Conservation (phyloP, 768 basidiomycete genomes). For the Trametes meyenii region DNA sequence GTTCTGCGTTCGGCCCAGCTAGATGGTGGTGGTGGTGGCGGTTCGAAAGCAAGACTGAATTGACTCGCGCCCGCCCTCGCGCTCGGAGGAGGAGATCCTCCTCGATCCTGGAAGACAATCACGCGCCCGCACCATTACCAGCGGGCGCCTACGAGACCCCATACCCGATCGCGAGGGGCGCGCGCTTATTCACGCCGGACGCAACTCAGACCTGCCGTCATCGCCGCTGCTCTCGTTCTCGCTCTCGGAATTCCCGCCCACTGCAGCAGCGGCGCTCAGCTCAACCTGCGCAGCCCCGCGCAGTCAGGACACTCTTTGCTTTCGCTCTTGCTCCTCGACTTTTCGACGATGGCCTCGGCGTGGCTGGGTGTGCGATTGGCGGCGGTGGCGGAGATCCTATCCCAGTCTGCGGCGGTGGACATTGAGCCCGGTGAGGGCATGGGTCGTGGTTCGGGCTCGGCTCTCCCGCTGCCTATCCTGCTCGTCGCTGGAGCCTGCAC, state of each 20-base stretch:
- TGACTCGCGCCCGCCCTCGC: not conserved
- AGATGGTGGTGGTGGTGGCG: not conserved
- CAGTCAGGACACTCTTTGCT: not conserved
- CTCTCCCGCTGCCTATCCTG: conserved; percentile 54
- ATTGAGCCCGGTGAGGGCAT: not conserved
- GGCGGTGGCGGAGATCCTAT: too few relatives aligned
- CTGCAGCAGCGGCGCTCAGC: too few relatives aligned
- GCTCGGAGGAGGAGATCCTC: not conserved
- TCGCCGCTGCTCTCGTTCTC: too few relatives aligned
- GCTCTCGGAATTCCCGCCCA: too few relatives aligned
- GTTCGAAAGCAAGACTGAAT: not conserved
- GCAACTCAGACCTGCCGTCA: not conserved
- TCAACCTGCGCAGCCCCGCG: not conserved
- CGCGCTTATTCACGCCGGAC: not conserved
- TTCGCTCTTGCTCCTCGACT: too few relatives aligned
- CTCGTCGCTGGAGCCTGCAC: conserved; percentile 64
- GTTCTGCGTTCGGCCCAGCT: too few relatives aligned
- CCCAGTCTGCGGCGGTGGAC: not conserved
- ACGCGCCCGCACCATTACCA: not conserved
- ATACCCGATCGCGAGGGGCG: not conserved
- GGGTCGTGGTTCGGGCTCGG: conserved; percentile 54
- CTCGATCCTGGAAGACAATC: not conserved
- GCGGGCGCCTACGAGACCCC: not conserved
- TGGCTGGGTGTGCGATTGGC: too few relatives aligned
- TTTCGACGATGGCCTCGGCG: not conserved